Evolutionary conservation across 2,329 filamentous ascomycete genomes (phyloP), one percentile per base, ranked within the genome.

Genomic region (Aspergillus hortae): DNA sequence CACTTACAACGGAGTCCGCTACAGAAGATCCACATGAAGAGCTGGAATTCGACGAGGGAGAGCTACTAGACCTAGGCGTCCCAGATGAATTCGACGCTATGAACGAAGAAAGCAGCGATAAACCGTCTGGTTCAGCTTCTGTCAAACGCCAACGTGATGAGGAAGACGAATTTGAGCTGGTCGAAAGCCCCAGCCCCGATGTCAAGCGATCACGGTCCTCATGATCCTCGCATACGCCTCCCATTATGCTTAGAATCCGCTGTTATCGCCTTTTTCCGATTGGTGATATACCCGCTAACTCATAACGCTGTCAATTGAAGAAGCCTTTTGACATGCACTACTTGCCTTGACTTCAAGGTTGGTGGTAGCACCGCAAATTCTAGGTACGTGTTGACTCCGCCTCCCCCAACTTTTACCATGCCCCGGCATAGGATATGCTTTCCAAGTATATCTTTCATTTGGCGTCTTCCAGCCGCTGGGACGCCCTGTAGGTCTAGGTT

Each of bases 161-260:
- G 19, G 69, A 71, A 48, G 69, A 71, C 36, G 69, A 70, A 41
- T 58, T 64, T 53, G 67, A 60, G 49, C 48, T 62, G 51, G 60
- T 51, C 33, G 61, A 60, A 57, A 58, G 48, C 27, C 55, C 56
- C 12, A 53, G 56, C 36, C 52, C 60, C 71, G 80, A 80, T 64
- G 64, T 72, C 67, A 83, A 81, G 71, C 80, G 80, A 61, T 76
- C 74, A 64, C 79, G 80, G 52, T 74, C 74, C 60, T 74, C 70
- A 67, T 68, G 57, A 67, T 57, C 25, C 9, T 27, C 25, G 25
- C 25, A 27, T 40, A 25, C 6, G 35, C 9, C 12, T 4, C 35
- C 15, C 6, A 9, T 36, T 36, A 11, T 36, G 12, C 35, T 36
- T 3, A 36, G 33, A 17, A 14, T n/a, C 6, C 25, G 9, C 35